Base-by-base conservation (phyloP, 257 asterid genomes). In the Capsicum baccatum region DNA sequence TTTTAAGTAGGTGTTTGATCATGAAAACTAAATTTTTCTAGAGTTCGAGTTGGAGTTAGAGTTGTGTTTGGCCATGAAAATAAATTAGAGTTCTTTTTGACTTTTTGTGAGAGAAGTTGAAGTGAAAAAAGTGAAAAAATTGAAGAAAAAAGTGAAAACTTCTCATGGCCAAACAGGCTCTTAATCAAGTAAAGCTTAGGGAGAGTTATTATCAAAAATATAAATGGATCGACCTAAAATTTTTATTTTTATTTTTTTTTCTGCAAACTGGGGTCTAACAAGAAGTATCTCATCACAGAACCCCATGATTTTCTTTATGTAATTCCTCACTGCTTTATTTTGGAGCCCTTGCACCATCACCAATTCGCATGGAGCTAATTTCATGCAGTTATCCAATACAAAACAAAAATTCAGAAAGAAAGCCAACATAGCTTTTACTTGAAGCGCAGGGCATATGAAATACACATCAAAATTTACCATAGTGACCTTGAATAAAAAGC, bases 291-390 rank as follows among this genome's bases (percentile, higher is more conserved):
- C 63, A 11, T 26, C 58, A 52, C 81, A 76, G 63, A 76, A 76
- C 52, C 62, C 26, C n/a, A 6, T 26, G 81, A 52, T 19, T 26
- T 48, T 12, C 80, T 11, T 17, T 6, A 74, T 48, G 80, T 50
- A 19, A 48, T 74, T 19, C 80, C 9, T 33, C 33, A 55, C 10
- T 8, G 12, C 79, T 17, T 33, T 52, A 76, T 76, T 76, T 76
- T 76, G 81, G 63, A 76, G 63, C 19, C 62, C 19, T 48, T 74
- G 47, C 62, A 50, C 21, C 6, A n/a, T 13, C 26, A 76, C 81
- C 44, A 14, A 26, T 52, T 52, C 62, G 3, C 47, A 6, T 76
- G 81, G 14, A 21, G 47, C 21, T 26, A 26, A 74, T 6, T 26
- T 76, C 26, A 52, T 21, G 21, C 15, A 3, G 21, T 13, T 14